Evolutionary conservation across 2,329 filamentous ascomycete genomes (phyloP), one percentile per base, ranked within the genome.

Genomic region (Cercospora sp.): DNA sequence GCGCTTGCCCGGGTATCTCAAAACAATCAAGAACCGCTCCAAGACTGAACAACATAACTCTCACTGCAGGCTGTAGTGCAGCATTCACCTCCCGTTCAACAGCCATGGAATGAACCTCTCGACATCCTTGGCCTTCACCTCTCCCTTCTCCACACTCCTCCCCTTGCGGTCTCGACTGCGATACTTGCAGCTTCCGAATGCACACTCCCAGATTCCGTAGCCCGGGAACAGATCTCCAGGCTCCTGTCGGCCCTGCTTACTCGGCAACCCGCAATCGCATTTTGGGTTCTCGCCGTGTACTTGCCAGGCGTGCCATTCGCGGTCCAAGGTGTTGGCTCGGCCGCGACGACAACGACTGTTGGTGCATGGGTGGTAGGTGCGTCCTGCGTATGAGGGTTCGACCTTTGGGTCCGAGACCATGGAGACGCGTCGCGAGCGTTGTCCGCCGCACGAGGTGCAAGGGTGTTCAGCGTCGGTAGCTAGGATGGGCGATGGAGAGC

Each of bases 61-160:
- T 30, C 24, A 26, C 34, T 28, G n/a, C 24, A 9, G 5, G 16
- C 13, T 30, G 26, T 13, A 18, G 13, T 34, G 26, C 16, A 28
- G 26, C 18, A 26, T 57, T 61, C 53, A 67, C 61, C 66, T 65
- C 26, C 60, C 66, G 61, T 66, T 66, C 61, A 69, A 32, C 65
- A 70, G 18, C 71, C 71, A 72, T 18, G 69, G 71, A 63, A 72
- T 72, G 49, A 72, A 72, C 12, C 37, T 32, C 61, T 72, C 65
- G n/a, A 72, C 69, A 61, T 71, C 65, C 5, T 65, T 62, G 32
- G n/a, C 45, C 34, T 66, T 55, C 12, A 72, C 69, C 37, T 72
- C 71, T 3, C 71, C 71, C 18, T 70, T 72, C 26, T 53, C 66
- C 10, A 71, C 53, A 43, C 67, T 68, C 30, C 71, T 49, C 2